Evolutionary conservation across 176 grass and related monocot genomes (phyloP).

Genomic region (Typha latifolia): DNA sequence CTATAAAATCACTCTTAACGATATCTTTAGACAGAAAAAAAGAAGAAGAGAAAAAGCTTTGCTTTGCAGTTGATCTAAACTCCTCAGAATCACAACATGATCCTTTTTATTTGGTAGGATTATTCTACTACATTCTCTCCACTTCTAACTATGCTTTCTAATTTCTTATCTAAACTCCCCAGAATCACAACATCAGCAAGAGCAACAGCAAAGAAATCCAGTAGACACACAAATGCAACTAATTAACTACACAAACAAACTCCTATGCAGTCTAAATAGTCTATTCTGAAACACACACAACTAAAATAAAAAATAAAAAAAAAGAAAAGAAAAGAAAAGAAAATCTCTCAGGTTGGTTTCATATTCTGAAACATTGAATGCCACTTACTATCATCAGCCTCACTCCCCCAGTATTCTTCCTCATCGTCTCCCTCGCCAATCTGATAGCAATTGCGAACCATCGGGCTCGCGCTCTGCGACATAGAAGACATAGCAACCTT

Average conservation of each 20-base stretch:
- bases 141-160: no score
- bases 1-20: no score
- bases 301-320: no score
- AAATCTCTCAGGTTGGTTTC: constrained; percentile 36
- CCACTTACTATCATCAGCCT: constrained; percentile 24
- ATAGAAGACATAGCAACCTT: background rate
- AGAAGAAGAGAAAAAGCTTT: no score
- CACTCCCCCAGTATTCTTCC: background rate
- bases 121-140: no score
- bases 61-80: no score
- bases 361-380: constrained; percentile 57
- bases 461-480: constrained; percentile 36
- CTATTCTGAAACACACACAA: background rate
- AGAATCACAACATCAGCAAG: no score
- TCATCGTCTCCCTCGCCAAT: background rate
- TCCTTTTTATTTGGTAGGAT: no score
- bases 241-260: background rate
- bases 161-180: no score
- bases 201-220: no score
- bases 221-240: background rate
- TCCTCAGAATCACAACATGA: no score
- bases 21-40: no score
- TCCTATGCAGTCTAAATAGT: background rate
- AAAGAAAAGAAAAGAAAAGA: background rate
- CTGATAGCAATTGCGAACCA: constrained; percentile 37